Evolutionary conservation across 495 filamentous ascomycete species (phyloP), one percentile per base, ranked within the genome.

Genomic region (Aspergillus egyptiacus): DNA sequence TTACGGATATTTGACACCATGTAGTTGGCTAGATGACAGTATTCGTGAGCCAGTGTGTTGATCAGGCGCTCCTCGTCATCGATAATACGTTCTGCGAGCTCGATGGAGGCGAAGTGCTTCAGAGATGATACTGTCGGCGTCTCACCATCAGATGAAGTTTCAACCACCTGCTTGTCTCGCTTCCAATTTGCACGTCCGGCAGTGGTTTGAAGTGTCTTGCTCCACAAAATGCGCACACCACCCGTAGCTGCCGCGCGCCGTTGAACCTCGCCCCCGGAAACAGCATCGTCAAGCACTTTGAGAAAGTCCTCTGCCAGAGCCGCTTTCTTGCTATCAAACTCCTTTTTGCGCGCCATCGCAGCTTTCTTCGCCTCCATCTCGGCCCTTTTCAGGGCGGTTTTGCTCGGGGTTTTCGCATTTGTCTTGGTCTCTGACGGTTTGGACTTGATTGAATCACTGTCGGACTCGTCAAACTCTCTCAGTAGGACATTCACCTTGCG

Each of bases 11-110:
- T 74, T 25, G 74, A 78, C 40, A 96, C 72, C 74, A 96, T 89
- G 65, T 86, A 94, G 58, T 86, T 91, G 24, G 87, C 83, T 1
- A 97, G 73, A 61, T 98, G 93, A 66, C 91, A 96, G 72, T 89
- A 98, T 54, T 98, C 93, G 64, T 98, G 93, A 2, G 91, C 88
- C 17, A 96, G 58, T 0, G 87, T 87, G 63, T 95, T 95, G 38
- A 90, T 71, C 17, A 98, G 74, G 17, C 89, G 81, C 35, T 87
- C 72, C 47, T 85, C 78, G 61, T 83, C 79, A 62, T 84, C 76
- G 44, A 97, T 86, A 38, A 98, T 85, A 50, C 89, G 91, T 45
- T 86, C 80, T 0, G 91, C 86, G 3, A 98, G 78, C 55, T 97
- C 91, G 60, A 98, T 96, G 9, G 66, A 77, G 6, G 87, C 88